Base-by-base conservation (phyloP, 2,329 filamentous ascomycete genomes). In the Amauroascus niger region DNA sequence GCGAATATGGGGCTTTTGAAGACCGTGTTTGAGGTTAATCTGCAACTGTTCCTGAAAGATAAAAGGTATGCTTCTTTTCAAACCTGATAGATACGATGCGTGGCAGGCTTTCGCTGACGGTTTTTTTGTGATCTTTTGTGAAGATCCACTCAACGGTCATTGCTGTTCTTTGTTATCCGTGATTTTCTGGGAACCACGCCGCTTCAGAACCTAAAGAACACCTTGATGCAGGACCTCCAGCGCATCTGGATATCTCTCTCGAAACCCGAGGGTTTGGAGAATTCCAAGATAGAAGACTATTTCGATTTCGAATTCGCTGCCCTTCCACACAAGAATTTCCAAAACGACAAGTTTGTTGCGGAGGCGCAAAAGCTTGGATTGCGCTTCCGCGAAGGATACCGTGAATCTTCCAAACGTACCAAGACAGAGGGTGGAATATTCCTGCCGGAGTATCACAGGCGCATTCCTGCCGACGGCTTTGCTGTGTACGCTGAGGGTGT, bases 1-100 rank as follows among this genome's bases (percentile, higher is more conserved):
- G 93, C 93, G 63, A 98, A 98, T 70, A 98, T 98, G 93, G 93
- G 93, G 7, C 73, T 98, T 64, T 76, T 98, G 64, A 98, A 98
- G 79, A 98, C 94, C 0, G 93, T 98, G 3, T 98, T 98, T 63
- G 93, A 98, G 74, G 93, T 98, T 70, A 98, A 98, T 68, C 70
- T 98, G 67, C 91, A 97, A 71, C 77, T 98, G 26, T 98, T 98
- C 72, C 77, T 97, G 62, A 96, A 96, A 75, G 90, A 96, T 69
- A 89, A 84, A 70, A 88, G 88, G 86, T 91, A 79, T 64, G 83
- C 75, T 37, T 28, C 35, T 22, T 20, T 3, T 11, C 20, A 40
- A 18, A 16, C 16, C 48, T 48, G 26, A 5, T 5, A 9, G 28
- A 24, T 33, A 13, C 16, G 2, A 11, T 32, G 4, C 20, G 43